A percentile compares a stretch with the other conserved stretches of the same genome.
Conservation (phyloP, 2,329 filamentous ascomycete genomes). For the Claviceps cyperi region DNA sequence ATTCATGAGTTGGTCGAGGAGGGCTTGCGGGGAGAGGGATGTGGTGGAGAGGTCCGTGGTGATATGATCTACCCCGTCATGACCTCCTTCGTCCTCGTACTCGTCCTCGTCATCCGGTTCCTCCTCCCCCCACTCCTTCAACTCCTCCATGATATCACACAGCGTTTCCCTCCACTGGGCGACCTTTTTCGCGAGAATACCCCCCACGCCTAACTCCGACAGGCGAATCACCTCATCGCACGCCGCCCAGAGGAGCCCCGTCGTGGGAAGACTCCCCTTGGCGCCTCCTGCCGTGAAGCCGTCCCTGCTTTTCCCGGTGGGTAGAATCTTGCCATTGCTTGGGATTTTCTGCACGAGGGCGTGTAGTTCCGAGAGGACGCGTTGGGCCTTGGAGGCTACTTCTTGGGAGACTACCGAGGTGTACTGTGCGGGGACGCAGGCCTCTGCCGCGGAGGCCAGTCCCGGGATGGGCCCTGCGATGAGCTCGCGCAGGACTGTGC, state of each 20-base stretch:
- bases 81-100: not conserved
- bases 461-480: constrained; percentile 58
- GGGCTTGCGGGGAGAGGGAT: constrained; percentile 31
- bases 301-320: constrained; percentile 10
- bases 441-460: constrained; percentile 54
- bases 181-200: constrained; percentile 55
- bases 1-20: constrained; percentile 55
- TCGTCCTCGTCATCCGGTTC: constrained; percentile 28
- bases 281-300: constrained; percentile 23
- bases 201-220: constrained; percentile 51
- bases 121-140: constrained; percentile 78
- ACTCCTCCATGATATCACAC: constrained; percentile 69
- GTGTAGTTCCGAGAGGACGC: constrained; percentile 47
- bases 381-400: constrained; percentile 41
- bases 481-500: constrained; percentile 57
- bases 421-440: constrained; percentile 47
- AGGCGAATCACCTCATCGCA: constrained; percentile 61
- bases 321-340: constrained; percentile 38
- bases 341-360: constrained; percentile 47
- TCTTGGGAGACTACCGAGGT: constrained; percentile 50
- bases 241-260: constrained; percentile 68
- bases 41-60: constrained; percentile 4
- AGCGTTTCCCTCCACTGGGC: constrained; percentile 62
- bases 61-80: constrained; percentile 27
- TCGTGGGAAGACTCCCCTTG: constrained; percentile 45